Evolutionary conservation across 148 eudicot genomes (phyloP), one percentile per base, ranked within the genome.

Genomic region (Nyssa sinensis): DNA sequence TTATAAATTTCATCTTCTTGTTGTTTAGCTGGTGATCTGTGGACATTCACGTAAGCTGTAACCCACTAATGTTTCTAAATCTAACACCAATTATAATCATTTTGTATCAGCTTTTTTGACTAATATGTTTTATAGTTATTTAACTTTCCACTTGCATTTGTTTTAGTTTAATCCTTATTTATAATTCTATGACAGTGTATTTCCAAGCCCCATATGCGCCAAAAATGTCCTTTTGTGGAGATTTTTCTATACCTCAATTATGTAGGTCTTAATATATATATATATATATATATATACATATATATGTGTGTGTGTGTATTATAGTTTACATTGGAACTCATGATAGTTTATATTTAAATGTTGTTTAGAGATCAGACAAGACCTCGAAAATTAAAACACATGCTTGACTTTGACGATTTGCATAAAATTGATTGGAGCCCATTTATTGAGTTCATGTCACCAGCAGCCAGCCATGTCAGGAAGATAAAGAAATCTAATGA

Each of bases 351-450:
- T 60, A 58, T 58, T 58, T 11, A n/a, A 58, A 4, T 58, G 62
- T 58, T 58, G 28, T 58, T n/a, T 24, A 58, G 9, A 58, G 62
- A n/a, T 58, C 62, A 58, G 25, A 58, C 7, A 60, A 7, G 28
- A 7, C 59, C 63, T 60, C 63, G 63, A 60, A 60, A 60, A 24
- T 60, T 25, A 24, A 60, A 24, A 27, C 63, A 60, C 63, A 60
- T 60, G 63, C 30, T 25, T 25, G 28, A 60, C 31, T 60, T 55
- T n/a, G n/a, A 5, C 0, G 17, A 55, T 55, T 55, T 55, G 5
- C 17, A 55, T 12, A 24, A 27, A 60, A 27, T 2, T 55, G 60
- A 55, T 55, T 55, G 60, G 21, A n/a, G 9, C 23, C 60, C 21
- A 53, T 39, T 67, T 31, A 44, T 44, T n/a, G n/a, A n/a, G n/a